A percentile compares a stretch with the other conserved stretches of the same genome.
phyloP scores from a whole-genome alignment of 352 stramenopile genomes.

The Phytophthora fragariaefolia region DNA sequence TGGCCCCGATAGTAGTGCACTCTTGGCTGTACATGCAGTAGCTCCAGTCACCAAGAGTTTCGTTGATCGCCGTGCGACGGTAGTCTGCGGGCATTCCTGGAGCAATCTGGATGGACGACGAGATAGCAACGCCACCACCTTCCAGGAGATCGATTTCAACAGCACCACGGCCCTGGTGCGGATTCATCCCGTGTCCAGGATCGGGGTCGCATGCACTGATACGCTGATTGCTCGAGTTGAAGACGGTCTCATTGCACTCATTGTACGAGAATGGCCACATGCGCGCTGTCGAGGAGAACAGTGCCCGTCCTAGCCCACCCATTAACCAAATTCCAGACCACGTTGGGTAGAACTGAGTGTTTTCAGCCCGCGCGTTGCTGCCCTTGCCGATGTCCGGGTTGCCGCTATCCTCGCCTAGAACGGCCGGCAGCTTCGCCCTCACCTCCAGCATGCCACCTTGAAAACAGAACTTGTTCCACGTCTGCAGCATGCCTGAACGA shows the following conservation, averaged over 20 bases:
- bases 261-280: constrained; percentile 97
- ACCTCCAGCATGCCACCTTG: constrained; percentile 93
- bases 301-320: constrained; percentile 94
- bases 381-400: constrained; percentile 81
- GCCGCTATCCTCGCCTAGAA: constrained; percentile 62
- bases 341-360: constrained; percentile 63
- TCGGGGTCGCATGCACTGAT: constrained; percentile 91
- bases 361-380: constrained; percentile 51
- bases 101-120: constrained; percentile 79
- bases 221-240: constrained; percentile 73
- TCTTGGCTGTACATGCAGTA: constrained; percentile 55
- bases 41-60: constrained; percentile 28
- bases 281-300: constrained; percentile 93
- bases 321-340: constrained; percentile 97
- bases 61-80: constrained; percentile 46
- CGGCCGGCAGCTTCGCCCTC: constrained; percentile 89
- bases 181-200: constrained; percentile 93
- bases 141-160: constrained; percentile 97
- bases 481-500: constrained; percentile 89
- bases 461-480: constrained; percentile 95
- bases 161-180: constrained; percentile 88
- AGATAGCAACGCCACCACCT: constrained; percentile 71
- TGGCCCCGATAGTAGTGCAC: constrained; percentile 58
- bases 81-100: constrained; percentile 64
- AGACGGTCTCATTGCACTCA: constrained; percentile 88